These are phyloP conservation scores for Grigorovia yakushimaensis DNA, from an alignment of 805 yeast species.

Conservation along the genomic window DNA sequence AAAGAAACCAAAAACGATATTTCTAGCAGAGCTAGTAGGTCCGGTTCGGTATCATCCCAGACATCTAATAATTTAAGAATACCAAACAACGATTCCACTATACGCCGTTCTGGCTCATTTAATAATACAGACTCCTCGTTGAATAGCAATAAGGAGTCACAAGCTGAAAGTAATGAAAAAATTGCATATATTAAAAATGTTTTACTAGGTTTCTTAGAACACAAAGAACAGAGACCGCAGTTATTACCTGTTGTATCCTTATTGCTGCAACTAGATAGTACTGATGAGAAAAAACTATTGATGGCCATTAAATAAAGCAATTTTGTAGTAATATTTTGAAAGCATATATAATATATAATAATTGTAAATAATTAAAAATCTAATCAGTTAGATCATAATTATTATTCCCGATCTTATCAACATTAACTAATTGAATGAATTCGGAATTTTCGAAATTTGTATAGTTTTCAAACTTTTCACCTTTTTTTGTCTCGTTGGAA, in stretches of 20 bases:
- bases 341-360: background rate
- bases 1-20: conserved; percentile 26
- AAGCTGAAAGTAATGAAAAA: conserved; percentile 32
- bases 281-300: conserved; percentile 67
- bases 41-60: conserved; percentile 29
- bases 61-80: conserved; percentile 5
- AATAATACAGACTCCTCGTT: background rate
- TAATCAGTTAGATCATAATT: background rate
- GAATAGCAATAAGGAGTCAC: conserved; percentile 1
- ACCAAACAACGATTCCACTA: conserved; percentile 5
- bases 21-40: conserved; percentile 28
- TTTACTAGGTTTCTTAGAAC: conserved; percentile 82
- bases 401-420: background rate
- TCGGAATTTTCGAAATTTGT: background rate
- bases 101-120: conserved; percentile 14
- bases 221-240: conserved; percentile 80
- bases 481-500: no score
- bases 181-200: conserved; percentile 82
- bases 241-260: conserved; percentile 79
- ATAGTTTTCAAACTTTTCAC: background rate
- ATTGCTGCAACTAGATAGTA: conserved; percentile 54
- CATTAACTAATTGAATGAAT: background rate
- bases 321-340: background rate
- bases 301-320: conserved; percentile 33
- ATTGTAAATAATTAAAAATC: background rate